A percentile compares a stretch with the other conserved stretches of the same genome.
Conservation (phyloP, 306 rosid species). For the Luffa aegyptiaca region DNA sequence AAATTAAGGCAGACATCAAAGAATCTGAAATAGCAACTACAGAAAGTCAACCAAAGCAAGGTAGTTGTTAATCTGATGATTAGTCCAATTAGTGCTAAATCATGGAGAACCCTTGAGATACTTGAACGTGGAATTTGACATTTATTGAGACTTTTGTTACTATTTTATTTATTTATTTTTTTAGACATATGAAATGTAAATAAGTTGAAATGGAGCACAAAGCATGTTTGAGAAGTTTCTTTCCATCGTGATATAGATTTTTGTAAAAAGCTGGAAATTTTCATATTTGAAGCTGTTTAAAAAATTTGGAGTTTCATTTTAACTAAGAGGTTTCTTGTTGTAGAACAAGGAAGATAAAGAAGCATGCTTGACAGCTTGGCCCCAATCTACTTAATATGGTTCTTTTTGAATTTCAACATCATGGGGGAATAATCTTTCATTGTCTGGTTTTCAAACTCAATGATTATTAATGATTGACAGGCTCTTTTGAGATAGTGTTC, state of each 20-base stretch:
- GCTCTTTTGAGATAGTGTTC: too few species aligned
- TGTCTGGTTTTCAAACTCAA: neutral
- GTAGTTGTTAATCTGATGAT: conserved; percentile 15
- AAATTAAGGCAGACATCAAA: conserved; percentile 21
- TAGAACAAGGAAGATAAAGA: neutral
- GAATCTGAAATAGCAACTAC: conserved; percentile 36
- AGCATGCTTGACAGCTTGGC: neutral
- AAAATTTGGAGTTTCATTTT: neutral
- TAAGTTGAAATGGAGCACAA: neutral
- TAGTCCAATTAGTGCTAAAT: neutral
- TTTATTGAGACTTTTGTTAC: neutral
- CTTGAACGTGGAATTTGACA: neutral
- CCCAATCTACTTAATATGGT: neutral
- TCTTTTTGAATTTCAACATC: neutral
- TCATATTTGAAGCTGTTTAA: neutral
- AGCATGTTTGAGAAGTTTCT: neutral
- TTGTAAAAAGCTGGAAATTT: neutral
- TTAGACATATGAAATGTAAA: neutral
- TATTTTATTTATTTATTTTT: neutral
- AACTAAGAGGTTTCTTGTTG: neutral
- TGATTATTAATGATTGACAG: too few species aligned
- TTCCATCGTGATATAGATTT: neutral
- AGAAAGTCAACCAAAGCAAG: conserved; percentile 58
- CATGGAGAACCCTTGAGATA: neutral
- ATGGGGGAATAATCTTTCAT: neutral